Evolutionary conservation across 169 alveolate species (phyloP), one percentile per base, ranked within the genome.

Genomic region (Cryptosporidium tyzzeri): DNA sequence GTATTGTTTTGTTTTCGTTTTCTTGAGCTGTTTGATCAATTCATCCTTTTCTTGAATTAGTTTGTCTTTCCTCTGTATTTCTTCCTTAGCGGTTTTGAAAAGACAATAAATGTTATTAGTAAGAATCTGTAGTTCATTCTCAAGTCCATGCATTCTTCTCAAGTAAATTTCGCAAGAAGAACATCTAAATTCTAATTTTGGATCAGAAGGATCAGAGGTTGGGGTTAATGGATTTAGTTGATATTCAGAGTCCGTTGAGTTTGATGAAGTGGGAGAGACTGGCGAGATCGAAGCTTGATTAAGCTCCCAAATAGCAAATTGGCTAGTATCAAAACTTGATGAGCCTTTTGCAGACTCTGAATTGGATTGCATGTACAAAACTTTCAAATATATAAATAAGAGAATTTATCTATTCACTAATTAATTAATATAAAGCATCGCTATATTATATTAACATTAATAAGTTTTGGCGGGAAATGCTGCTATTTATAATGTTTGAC

Each of bases 51-150:
- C 75, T 31, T 80, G 65, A 7, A 65, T 62, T 41, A 80, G 68
- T 45, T 80, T 80, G 51, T 80, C 67, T 65, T 80, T 80, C 26
- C 89, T 80, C 23, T 59, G 73, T 1, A 80, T 80, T 62, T 80
- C 89, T n/a, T 80, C 89, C 31, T 65, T 59, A n/a, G 89, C 89
- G 14, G 89, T 80, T 41, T 80, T 80, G 51, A 62, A 80, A 9
- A 80, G 75, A 9, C 53, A 80, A 18, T 59, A 62, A n/a, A 80
- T 61, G 55, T 80, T 80, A 39, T 80, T 80, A 1, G 75, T 80
- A 33, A 80, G 89, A 37, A 80, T 80, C 31, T 80, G 80, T 2
- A 80, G 67, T 59, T 80, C 89, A 29, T 59, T 80, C 39, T 80
- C 89, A 5, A 80, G 68, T 4, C 80, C 89, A n/a, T 29, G 12